Base-by-base conservation (phyloP, 139 green algal genomes). In the Closterium sp. region DNA sequence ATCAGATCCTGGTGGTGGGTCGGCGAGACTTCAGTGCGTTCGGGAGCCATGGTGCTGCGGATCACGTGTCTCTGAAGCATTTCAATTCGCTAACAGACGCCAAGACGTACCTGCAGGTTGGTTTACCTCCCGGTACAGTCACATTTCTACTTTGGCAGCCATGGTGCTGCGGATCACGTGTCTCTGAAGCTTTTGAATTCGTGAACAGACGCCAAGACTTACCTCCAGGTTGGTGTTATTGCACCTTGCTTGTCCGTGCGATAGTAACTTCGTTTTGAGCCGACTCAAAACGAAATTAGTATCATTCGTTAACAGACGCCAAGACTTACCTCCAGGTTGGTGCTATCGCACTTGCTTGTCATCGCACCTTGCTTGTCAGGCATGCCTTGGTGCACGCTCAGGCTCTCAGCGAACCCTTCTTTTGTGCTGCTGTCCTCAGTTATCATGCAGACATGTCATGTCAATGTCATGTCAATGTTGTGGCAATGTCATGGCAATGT, bases 71-170 rank as follows among this genome's bases (percentile, higher is more conserved):
- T 0, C 87, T 96, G 55, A 89, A 89, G n/a, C 96, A 98, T 94
- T 98, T 96, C 85, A n/a, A 81, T 16, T 97, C 93, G 1, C 92
- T 99, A 35, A 91, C 96, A 35, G 92, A 97, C 23, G 98, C 96
- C 85, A 95, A 94, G 31, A 21, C 31, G 0, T 95, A 93, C 64
- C 84, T 97, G 33, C 95, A 95, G 31, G 34, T 91, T 66, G 43
- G 43, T 99, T 66, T 16, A 55, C 4, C 36, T 55, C n/a, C n/a
- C n/a, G n/a, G n/a, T n/a, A n/a, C n/a, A n/a, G n/a, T n/a, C n/a
- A n/a, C n/a, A n/a, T n/a, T n/a, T n/a, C n/a, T n/a, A n/a, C n/a
- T 99, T 99, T 93, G 97, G 97, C 0, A 95, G 92, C 10, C 97
- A 99, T 88, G 97, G 97, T 21, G 91, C 96, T 5, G 88, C 55